These are phyloP conservation scores for Pilasporangium apinafurcum DNA, from an alignment of 352 stramenopile genomes.

Conservation along the genomic window DNA sequence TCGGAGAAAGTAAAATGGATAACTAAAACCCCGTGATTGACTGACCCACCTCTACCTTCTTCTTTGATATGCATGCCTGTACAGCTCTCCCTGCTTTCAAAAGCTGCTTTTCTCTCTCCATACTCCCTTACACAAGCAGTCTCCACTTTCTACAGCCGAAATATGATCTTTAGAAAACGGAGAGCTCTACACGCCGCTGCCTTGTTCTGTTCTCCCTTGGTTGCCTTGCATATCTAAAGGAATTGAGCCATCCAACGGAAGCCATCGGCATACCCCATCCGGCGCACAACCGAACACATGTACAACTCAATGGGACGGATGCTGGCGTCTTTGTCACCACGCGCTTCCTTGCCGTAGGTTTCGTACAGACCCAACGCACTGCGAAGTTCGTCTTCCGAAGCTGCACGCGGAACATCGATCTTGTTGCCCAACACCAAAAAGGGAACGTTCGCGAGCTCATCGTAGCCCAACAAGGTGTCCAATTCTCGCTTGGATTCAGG, in stretches of 20 bases:
- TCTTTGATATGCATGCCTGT: too few species aligned
- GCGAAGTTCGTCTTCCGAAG: slow-evolving; percentile 98
- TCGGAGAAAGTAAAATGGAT: too few species aligned
- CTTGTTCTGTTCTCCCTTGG: background rate
- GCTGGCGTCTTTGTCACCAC: slow-evolving; percentile 83
- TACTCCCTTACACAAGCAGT: too few species aligned
- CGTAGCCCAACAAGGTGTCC: slow-evolving; percentile 95
- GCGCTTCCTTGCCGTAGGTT: slow-evolving; percentile 98
- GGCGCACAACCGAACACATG: slow-evolving; percentile 99
- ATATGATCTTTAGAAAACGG: too few species aligned
- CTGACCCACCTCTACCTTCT: too few species aligned
- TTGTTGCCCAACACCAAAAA: slow-evolving; percentile 99
- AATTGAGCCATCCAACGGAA: slow-evolving; percentile 90
- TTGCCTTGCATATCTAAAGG: slow-evolving; percentile 45
- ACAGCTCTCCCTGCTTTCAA: too few species aligned
- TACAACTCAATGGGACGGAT: slow-evolving; percentile 98
- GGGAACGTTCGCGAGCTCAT: slow-evolving; percentile 97
- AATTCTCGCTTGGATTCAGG: slow-evolving; percentile 99
- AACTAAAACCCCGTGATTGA: too few species aligned
- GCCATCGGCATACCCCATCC: slow-evolving; percentile 98
- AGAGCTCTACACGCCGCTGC: too few species aligned
- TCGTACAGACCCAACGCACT: slow-evolving; percentile 95
- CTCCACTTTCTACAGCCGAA: background rate
- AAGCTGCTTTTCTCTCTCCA: too few species aligned
- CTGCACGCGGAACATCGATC: slow-evolving; percentile 97